These are phyloP conservation scores for Pseudopithomyces chartarum DNA, from an alignment of 2,329 filamentous ascomycete species.

Conservation along the genomic window DNA sequence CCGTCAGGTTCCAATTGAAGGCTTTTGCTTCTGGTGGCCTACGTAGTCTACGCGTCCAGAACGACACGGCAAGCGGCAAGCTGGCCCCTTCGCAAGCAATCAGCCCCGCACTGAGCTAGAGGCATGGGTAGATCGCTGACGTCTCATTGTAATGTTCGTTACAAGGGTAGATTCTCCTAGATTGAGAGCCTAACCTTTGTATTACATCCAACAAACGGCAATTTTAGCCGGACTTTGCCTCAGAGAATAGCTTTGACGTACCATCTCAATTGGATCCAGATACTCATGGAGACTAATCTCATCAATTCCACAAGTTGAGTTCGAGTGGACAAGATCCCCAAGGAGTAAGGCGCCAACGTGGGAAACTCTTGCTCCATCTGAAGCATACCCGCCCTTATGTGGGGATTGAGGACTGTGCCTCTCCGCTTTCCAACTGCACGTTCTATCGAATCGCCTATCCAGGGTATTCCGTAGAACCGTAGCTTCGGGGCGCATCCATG, in stretches of 20 bases:
- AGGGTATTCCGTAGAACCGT: conserved; percentile 14
- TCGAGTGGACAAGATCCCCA: conserved; percentile 1
- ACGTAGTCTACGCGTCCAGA: conserved; percentile 2
- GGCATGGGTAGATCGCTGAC: neutral
- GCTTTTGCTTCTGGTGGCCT: neutral
- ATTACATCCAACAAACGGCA: no score
- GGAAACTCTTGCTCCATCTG: neutral
- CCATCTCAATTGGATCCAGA: no score
- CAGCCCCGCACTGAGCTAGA: conserved; percentile 2
- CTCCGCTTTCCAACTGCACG: conserved; percentile 15
- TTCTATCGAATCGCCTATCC: conserved; percentile 26
- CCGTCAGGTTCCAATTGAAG: neutral
- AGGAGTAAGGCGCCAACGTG: conserved; percentile 4
- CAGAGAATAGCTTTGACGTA: no score
- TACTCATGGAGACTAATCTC: neutral
- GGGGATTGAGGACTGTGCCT: neutral
- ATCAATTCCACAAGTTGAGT: neutral
- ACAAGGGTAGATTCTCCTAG: no score
- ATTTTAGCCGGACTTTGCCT: neutral
- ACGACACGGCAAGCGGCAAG: neutral
- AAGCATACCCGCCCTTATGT: neutral
- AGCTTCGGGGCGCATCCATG: conserved; percentile 19
- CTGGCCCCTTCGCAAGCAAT: neutral
- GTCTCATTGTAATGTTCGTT: neutral
- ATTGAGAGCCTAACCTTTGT: no score